Base-by-base conservation (phyloP, 495 filamentous ascomycete species). In the Podospora sp. region DNA sequence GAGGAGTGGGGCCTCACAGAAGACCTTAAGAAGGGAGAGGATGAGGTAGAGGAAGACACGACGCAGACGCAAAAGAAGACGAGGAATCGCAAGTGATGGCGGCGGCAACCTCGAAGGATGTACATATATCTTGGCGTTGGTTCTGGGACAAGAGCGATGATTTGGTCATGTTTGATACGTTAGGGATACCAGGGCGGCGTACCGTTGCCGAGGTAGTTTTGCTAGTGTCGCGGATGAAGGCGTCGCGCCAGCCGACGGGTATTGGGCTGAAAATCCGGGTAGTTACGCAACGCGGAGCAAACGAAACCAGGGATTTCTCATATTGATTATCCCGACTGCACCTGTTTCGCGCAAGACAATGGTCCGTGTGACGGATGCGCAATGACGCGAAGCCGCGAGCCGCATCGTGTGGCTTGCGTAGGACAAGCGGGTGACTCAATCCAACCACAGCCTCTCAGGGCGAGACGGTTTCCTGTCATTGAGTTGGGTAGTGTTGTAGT, bases 1-100 rank as follows among this genome's bases (percentile, higher is more conserved):
- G 92, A 95, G 73, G 90, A 91, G 81, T 97, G 92, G 94, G 88
- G 88, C 2, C 76, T 97, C 51, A 89, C 89, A 2, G 91, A 92
- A 69, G 91, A 93, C 74, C 81, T 97, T 16, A 92, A 92, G 76
- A 97, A 97, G 75, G 94, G 94, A 1, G 88, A 91, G 61, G 92
- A 97, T 65, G 94, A 97, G 69, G 93, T 97, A 63, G 94, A 97
- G 69, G 89, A 92, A 62, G 91, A 92, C 72, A 85, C 85, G 61
- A 82, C 86, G 33, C 86, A 87, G 65, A 88, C 90, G 72, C 88
- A 87, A 59, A 92, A 92, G 77, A 91, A 92, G 74, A 90, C 91
- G 53, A 80, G 88, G 68, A 91, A 86, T 40, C 88, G 91, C 21
- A 80, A 76, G 61, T 83, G 75, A 64, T 35, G 29, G 21, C 24